Evolutionary conservation across 1,139 yeast genomes (phyloP).

Genomic region (Geotrichum armillariae): DNA sequence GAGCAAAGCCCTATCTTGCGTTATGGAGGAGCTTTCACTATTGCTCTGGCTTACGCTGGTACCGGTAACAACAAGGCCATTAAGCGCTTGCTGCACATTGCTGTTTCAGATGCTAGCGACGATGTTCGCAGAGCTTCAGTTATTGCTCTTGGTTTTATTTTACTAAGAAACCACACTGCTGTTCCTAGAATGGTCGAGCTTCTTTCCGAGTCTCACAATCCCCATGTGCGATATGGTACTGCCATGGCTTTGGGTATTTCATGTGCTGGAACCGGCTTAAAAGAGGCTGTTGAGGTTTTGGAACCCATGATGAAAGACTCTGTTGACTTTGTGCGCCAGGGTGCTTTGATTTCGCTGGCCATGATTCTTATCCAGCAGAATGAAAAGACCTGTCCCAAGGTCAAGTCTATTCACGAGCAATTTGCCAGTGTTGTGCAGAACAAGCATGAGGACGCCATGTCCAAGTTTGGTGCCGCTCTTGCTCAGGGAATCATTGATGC

Average conservation of each 20-base stretch:
- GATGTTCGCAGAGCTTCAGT: conserved; percentile 98
- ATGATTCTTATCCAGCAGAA: conserved; percentile 94
- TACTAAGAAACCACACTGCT: conserved; percentile 86
- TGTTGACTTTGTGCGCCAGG: conserved; percentile 97
- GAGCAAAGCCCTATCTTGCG: conserved; percentile 86
- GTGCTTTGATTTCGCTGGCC: conserved; percentile 89
- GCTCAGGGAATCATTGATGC: conserved; percentile 99
- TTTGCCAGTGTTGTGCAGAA: conserved; percentile 75
- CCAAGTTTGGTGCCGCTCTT: conserved; percentile 95
- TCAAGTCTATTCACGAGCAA: conserved; percentile 69
- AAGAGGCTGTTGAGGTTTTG: conserved; percentile 86
- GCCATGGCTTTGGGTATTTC: conserved; percentile 97
- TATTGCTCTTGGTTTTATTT: conserved; percentile 86
- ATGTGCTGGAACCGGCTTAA: conserved; percentile 91
- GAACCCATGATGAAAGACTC: conserved; percentile 93
- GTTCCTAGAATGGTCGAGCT: conserved; percentile 95
- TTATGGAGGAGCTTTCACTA: conserved; percentile 93
- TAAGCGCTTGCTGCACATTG: conserved; percentile 81
- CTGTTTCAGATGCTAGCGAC: conserved; percentile 95
- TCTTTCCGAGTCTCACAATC: conserved; percentile 91
- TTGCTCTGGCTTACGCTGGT: conserved; percentile 96
- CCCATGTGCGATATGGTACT: conserved; percentile 98
- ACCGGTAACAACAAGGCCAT: conserved; percentile 90
- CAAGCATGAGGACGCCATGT: conserved; percentile 95
- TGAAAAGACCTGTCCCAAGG: conserved; percentile 79